Evolutionary conservation across 2,329 filamentous ascomycete genomes (phyloP), one percentile per base, ranked within the genome.

Genomic region (Aspergillus hiratsukae): DNA sequence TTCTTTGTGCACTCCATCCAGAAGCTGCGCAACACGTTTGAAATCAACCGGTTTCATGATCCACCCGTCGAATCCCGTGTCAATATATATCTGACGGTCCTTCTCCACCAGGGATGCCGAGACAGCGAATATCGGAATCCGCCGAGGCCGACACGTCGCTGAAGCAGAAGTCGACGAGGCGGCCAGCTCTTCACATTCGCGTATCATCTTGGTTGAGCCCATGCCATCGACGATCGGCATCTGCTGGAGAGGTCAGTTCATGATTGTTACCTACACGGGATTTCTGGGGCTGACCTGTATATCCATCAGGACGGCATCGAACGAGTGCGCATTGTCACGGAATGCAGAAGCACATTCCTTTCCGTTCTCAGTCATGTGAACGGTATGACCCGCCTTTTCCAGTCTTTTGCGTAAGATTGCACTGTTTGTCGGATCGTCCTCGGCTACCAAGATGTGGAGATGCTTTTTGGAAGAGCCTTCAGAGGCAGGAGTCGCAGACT

Each of bases 201-300:
- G 82, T 59, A 96, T 96, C 82, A 91, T 88, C 72, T 90, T 91
- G 0, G 91, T 89, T 17, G 90, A 91, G 3, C 82, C 85, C 27
- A 92, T 80, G 14, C 91, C 91, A 67, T 96, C 90, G 4, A 95
- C 88, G 31, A 96, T 94, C 19, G 91, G 91, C 91, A 96, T 96
- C 90, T 95, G 17, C 21, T 2, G 46, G 11, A 49, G 37, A 57
- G 49, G 25, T 59, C 46, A 52, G 46, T 48, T 14, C 37, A 6
- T 23, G 4, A 49, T 50, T 23, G 9, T 14, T 25, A 7, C 53
- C 14, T 58, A 43, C 45, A 19, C 4, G n/a, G 1, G 23, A 37
- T n/a, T 37, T 23, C n/a, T 7, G 3, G 19, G 43, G 74, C 83
- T 73, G 69, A 91, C 90, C 81, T 96, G 90, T 83, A 96, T 91